phyloP scores from a whole-genome alignment of 2,329 filamentous ascomycete genomes.

The Dryadomyces sulphureus region DNA sequence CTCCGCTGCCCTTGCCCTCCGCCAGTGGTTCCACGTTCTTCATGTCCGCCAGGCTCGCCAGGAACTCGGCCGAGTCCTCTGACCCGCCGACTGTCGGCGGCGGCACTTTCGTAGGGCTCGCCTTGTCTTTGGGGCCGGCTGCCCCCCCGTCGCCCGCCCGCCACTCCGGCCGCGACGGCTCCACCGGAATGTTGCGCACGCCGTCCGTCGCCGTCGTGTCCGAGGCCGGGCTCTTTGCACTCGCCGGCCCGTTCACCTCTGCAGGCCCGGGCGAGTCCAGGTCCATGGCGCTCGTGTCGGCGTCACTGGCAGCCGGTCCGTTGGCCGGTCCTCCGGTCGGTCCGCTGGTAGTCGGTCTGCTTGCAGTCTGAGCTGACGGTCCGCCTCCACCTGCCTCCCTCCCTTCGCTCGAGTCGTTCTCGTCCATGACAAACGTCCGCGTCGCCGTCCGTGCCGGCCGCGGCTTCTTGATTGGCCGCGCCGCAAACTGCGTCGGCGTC shows the following conservation, averaged over 20 bases:
- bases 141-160: constrained; percentile 27
- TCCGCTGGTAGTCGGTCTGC: no score
- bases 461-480: constrained; percentile 37
- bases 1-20: constrained; percentile 19
- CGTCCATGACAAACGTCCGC: constrained; percentile 14
- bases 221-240: constrained; percentile 5
- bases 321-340: no score
- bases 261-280: constrained; percentile 37
- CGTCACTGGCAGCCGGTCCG: no score
- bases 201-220: constrained; percentile 13
- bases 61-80: constrained; percentile 40
- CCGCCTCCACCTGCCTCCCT: no score
- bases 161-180: constrained; percentile 46
- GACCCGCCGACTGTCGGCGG: constrained; percentile 28
- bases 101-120: no score
- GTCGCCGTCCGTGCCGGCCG: constrained; percentile 31
- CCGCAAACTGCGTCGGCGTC: constrained; percentile 22
- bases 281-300: constrained; percentile 52
- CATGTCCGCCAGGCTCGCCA: constrained; percentile 38
- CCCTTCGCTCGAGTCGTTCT: constrained; percentile 15
- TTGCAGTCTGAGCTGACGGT: no score
- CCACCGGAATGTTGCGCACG: constrained; percentile 40
- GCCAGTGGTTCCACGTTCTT: constrained; percentile 41
- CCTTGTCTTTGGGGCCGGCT: no score
- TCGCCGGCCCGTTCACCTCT: constrained; percentile 6